Evolutionary conservation across 1,139 yeast genomes (phyloP), one percentile per base, ranked within the genome.

Genomic region (Nematodospora anomalae): DNA sequence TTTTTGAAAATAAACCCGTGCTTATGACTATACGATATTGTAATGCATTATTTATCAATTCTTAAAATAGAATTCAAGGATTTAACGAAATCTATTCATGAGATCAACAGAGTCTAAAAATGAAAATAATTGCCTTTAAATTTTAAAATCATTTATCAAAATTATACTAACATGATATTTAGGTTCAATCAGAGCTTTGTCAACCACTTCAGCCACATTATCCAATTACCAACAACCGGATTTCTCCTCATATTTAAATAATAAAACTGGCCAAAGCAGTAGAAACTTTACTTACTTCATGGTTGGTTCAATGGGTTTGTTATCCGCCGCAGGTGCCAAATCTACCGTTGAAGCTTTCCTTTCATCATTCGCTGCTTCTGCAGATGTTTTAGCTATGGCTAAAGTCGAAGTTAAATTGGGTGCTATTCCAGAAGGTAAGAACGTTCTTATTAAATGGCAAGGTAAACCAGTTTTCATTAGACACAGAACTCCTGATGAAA

Each of bases 391-490:
- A 71, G 98, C 98, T 45, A 83, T 94, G 96, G 98, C 99, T 55
- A 94, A 94, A 76, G 96, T 90, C 55, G 98, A 94, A 75, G 96
- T 94, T 53, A 92, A 87, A 67, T 80, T 94, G 58, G 82, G 84
- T 43, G 86, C 89, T 48, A 89, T 94, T 51, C 99, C 99, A 56
- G 90, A 85, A 66, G 98, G 98, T 69, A 90, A 90, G 76, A 94
- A 94, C 69, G 95, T 92, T 52, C 88, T 92, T 61, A 95, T 94
- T 57, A 94, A 94, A 73, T 94, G 98, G 98, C 96, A 94, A 75
- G 98, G 98, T 74, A 94, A 92, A 77, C 98, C 98, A 51, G 97
- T 94, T 51, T 94, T 94, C 73, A 89, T 94, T 67, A 92, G 99
- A 80, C 99, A 94, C 79, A 87, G 99, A 80, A 90, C 98, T 36